Percentiles rank a stretch among this genome's conserved stretches.
phyloP scores from a whole-genome alignment of 495 filamentous ascomycete species.

The Lineolata rhizophorae region DNA sequence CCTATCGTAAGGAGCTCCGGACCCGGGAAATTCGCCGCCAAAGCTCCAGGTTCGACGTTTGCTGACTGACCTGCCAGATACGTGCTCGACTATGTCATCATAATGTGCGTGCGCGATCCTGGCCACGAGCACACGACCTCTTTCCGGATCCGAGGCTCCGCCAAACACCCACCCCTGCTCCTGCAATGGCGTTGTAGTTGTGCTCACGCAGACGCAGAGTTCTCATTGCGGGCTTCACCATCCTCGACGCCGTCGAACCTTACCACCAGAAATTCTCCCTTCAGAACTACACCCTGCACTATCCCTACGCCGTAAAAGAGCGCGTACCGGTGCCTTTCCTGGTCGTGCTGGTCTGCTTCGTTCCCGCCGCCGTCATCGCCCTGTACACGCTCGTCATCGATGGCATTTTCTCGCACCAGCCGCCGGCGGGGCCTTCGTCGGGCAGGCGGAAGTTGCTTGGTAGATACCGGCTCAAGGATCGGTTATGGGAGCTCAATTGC shows the following conservation, averaged over 20 bases:
- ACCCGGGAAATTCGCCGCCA: no score
- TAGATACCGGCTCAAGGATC: conserved; percentile 38
- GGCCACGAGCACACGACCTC: conserved; percentile 9
- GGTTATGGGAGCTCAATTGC: not conserved
- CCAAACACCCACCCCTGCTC: not conserved
- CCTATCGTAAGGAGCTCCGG: conserved; percentile 32
- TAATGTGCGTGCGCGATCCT: conserved; percentile 27
- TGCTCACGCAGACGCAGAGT: conserved; percentile 15
- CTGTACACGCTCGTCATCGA: conserved; percentile 54
- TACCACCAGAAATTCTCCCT: conserved; percentile 39
- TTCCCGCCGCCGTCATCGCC: conserved; percentile 43
- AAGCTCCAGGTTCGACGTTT: not conserved
- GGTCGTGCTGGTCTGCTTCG: conserved; percentile 29
- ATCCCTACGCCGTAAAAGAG: conserved; percentile 54
- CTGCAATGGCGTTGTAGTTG: no score
- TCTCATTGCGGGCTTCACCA: conserved; percentile 30
- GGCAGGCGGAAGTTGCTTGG: conserved; percentile 33
- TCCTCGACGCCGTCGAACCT: conserved; percentile 31
- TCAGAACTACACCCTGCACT: conserved; percentile 36
- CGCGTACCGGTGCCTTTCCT: conserved; percentile 40
- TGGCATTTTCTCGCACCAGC: conserved; percentile 42
- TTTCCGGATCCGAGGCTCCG: conserved; percentile 7
- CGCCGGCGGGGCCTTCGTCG: conserved; percentile 17
- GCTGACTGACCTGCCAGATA: conserved; percentile 25
- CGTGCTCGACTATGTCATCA: conserved; percentile 44